Percentiles rank a stretch among this genome's conserved stretches.
Evolutionary conservation across 2,329 filamentous ascomycete species (phyloP).

Genomic region (Lecanosticta acicola): DNA sequence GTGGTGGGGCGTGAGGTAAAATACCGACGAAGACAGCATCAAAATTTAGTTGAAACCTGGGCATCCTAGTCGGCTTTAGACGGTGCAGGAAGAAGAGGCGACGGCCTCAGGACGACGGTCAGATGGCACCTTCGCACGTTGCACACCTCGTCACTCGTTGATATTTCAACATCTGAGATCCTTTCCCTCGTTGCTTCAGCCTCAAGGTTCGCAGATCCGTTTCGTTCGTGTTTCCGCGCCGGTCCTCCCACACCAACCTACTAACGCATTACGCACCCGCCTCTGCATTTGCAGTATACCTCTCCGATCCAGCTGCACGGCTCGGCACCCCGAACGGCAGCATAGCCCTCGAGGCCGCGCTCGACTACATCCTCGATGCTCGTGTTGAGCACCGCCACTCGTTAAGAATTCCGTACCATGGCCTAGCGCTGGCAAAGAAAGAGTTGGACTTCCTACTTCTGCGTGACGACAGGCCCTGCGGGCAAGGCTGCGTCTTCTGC

Average conservation of each 20-base stretch:
- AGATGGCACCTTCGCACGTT: background rate
- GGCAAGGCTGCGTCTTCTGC: slow-evolving; percentile 1
- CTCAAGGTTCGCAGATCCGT: background rate
- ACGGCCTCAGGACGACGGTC: background rate
- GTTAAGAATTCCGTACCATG: slow-evolving; percentile 9
- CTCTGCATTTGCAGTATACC: too few relatives aligned
- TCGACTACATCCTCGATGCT: slow-evolving; percentile 3
- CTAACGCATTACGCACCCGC: too few relatives aligned
- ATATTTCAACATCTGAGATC: background rate
- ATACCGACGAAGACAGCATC: too few relatives aligned
- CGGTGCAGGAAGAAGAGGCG: background rate
- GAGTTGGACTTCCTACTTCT: slow-evolving; percentile 1
- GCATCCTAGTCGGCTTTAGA: background rate
- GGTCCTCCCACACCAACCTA: too few relatives aligned
- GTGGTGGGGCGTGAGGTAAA: too few relatives aligned
- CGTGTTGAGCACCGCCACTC: slow-evolving; percentile 11
- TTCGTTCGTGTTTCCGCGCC: background rate
- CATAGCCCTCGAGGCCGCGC: background rate
- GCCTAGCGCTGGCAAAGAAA: background rate
- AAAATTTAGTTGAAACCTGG: background rate
- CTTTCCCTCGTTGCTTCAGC: background rate
- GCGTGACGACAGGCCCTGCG: slow-evolving; percentile 1
- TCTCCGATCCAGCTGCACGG: background rate
- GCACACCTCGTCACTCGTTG: background rate
- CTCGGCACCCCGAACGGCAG: background rate